Percentiles rank a stretch among this genome's conserved stretches.
These are phyloP conservation scores for Ballota nigra DNA, from an alignment of 257 asterid genomes.

Conservation along the genomic window DNA sequence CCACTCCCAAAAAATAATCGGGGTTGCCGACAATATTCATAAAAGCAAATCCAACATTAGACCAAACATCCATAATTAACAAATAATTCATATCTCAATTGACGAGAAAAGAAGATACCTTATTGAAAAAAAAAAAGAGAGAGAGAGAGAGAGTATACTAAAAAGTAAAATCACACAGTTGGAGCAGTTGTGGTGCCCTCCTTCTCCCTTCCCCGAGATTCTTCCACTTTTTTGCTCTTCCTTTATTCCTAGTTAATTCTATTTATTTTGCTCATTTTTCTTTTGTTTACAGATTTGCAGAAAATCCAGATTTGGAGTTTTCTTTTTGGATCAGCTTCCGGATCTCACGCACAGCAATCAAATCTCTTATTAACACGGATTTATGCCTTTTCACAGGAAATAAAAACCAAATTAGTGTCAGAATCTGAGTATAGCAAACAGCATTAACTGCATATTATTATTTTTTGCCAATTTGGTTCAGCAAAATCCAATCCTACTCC, in stretches of 20 bases:
- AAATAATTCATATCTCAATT: no score
- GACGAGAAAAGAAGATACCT: no score
- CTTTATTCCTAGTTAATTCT: neutral
- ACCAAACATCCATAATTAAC: no score
- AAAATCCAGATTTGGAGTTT: conserved; percentile 36
- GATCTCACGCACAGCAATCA: conserved; percentile 18
- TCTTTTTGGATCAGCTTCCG: conserved; percentile 42
- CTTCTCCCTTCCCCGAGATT: no score
- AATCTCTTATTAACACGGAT: neutral
- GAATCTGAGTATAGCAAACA: conserved; percentile 5
- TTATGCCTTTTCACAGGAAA: conserved; percentile 10
- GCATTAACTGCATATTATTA: neutral
- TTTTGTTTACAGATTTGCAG: conserved; percentile 7
- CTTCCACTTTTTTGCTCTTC: no score
- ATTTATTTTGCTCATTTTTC: neutral
- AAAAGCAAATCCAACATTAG: no score
- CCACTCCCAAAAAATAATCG: no score
- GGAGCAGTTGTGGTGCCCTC: no score
- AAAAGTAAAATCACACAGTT: no score
- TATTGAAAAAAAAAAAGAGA: no score
- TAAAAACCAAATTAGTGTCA: neutral
- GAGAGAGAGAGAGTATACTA: no score
- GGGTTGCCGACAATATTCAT: no score
- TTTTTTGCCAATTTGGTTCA: conserved; percentile 6
- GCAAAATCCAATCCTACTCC: conserved; percentile 9